These are phyloP conservation scores for Cladorrhinum sp. DNA, from an alignment of 2,329 filamentous ascomycete genomes.

Conservation along the genomic window DNA sequence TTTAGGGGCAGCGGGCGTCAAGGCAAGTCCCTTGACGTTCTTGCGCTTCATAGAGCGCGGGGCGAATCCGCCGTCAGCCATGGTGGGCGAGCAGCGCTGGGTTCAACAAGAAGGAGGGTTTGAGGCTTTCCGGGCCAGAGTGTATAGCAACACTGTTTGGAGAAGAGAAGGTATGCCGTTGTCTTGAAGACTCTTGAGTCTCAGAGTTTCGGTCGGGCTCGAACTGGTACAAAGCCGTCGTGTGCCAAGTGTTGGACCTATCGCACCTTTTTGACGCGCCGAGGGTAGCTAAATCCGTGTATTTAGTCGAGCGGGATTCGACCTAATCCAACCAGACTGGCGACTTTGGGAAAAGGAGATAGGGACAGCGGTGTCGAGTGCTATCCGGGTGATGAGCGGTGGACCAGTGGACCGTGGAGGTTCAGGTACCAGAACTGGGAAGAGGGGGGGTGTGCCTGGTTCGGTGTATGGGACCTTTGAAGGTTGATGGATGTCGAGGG, in stretches of 20 bases:
- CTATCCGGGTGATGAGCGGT: neutral
- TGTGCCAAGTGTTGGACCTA: neutral
- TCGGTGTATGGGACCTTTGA: neutral
- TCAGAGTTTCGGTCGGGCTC: neutral
- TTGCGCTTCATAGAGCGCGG: constrained; percentile 94
- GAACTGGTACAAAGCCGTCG: neutral
- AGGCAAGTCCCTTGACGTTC: constrained; percentile 93
- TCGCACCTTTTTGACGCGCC: neutral
- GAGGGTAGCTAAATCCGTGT: neutral
- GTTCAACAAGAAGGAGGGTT: neutral
- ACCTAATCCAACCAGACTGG: neutral
- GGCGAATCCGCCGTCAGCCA: constrained; percentile 59
- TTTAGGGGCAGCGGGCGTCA: constrained; percentile 75
- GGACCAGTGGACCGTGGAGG: neutral
- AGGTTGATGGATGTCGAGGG: neutral
- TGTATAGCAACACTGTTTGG: neutral
- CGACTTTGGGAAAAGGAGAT: neutral
- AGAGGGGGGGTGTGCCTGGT: neutral
- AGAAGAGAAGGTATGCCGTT: neutral
- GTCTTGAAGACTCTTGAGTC: neutral
- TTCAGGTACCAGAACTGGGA: neutral
- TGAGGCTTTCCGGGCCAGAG: neutral
- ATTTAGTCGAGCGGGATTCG: neutral
- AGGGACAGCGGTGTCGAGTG: neutral
- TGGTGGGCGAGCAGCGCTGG: constrained; percentile 34